A percentile compares a stretch with the other conserved stretches of the same genome.
These are phyloP conservation scores for Melanopsichium pennsylvanicum DNA, from an alignment of 1,284 basidiomycete genomes.

Conservation along the genomic window DNA sequence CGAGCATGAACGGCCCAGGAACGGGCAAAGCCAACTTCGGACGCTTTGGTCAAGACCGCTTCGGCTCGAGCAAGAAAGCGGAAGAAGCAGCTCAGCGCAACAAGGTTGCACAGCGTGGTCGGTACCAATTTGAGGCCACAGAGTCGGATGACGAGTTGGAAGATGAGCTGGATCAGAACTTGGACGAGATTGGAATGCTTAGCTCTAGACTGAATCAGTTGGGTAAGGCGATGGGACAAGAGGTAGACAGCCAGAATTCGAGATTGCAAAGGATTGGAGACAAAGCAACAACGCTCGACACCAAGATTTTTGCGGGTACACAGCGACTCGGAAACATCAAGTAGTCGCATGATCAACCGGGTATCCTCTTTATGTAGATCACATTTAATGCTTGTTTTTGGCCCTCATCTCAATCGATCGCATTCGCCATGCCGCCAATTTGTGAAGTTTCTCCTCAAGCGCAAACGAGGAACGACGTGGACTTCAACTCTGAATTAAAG, in stretches of 20 bases:
- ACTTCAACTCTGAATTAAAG: too few species aligned
- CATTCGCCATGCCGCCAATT: too few species aligned
- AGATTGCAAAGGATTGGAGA: constrained; percentile 60
- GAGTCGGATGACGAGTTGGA: constrained; percentile 90
- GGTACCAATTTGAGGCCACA: constrained; percentile 93
- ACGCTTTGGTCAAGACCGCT: constrained; percentile 53
- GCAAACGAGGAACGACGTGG: too few species aligned
- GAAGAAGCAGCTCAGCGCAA: constrained; percentile 28
- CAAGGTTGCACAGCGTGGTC: constrained; percentile 74
- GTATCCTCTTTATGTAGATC: too few species aligned
- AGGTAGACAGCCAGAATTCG: constrained; percentile 60
- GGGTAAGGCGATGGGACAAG: constrained; percentile 79
- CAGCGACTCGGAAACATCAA: constrained; percentile 60
- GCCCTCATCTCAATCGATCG: too few species aligned
- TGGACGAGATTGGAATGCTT: constrained; percentile 85
- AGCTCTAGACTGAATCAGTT: constrained; percentile 84
- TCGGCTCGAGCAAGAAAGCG: constrained; percentile 39
- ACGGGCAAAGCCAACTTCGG: constrained; percentile 47
- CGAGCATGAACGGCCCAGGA: constrained; percentile 69
- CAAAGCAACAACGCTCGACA: constrained; percentile 61
- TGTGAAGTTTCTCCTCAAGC: too few species aligned
- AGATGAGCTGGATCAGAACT: constrained; percentile 83
- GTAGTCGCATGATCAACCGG: too few species aligned
- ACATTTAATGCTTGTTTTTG: too few species aligned
- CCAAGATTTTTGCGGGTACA: constrained; percentile 61